Evolutionary conservation across 23 red algal species (phyloP).

Genomic region (Gracilariopsis chorda): DNA sequence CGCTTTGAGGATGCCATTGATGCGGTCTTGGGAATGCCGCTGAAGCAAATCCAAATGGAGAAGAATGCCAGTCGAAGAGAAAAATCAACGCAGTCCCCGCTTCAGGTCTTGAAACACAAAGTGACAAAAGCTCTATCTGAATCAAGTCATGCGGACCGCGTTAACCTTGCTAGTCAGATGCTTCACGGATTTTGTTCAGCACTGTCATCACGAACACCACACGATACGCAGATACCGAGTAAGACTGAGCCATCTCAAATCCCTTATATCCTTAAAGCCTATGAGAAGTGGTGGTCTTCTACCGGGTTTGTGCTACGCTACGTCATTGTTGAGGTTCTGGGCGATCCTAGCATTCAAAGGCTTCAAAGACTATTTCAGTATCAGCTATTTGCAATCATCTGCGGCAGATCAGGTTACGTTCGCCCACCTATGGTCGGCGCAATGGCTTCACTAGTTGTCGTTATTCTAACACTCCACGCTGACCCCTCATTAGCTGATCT

Average conservation of each 20-base stretch:
- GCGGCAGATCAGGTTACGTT: neutral
- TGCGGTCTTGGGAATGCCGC: neutral
- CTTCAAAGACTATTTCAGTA: slow-evolving; percentile 20
- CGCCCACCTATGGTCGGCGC: neutral
- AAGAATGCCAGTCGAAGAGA: too few species aligned
- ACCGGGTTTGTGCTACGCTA: neutral
- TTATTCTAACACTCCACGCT: slow-evolving; percentile 7
- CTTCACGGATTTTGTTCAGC: neutral
- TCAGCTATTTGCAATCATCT: slow-evolving; percentile 41
- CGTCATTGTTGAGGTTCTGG: neutral
- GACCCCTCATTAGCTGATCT: slow-evolving; percentile 15
- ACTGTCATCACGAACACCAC: neutral
- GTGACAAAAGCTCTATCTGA: neutral
- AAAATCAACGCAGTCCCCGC: too few species aligned
- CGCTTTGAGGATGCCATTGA: neutral
- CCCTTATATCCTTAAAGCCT: neutral
- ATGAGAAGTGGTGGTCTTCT: slow-evolving; percentile 22
- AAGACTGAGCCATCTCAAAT: neutral
- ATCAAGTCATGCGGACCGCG: neutral
- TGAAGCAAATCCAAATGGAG: too few species aligned
- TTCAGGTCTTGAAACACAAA: neutral
- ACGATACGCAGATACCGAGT: neutral
- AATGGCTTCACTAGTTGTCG: neutral
- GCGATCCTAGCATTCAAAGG: neutral
- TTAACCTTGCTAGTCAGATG: neutral